Evolutionary conservation across 768 basidiomycete species (phyloP), one percentile per base, ranked within the genome.

Genomic region (Tephrocybe sp.): DNA sequence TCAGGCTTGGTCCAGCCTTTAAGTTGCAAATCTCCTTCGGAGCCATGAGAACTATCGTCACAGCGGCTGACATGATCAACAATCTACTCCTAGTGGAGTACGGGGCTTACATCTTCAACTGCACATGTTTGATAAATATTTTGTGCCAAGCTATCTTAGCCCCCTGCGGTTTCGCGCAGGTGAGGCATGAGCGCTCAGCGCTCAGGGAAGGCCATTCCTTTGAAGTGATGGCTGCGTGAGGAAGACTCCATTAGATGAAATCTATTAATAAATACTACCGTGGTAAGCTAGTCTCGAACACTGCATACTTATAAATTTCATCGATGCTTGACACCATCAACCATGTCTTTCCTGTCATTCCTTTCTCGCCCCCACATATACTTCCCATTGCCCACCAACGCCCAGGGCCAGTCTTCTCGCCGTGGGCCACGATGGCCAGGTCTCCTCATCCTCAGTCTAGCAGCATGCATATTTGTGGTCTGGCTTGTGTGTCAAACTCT

Each of bases 361-460:
- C 43, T 50, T 6, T 35, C 19, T 7, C 49, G 46, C 16, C 13
- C 46, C n/a, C 41, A 48, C 14, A 13, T 23, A 14, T 53, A 53
- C 16, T 16, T 34, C 0, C 33, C 52, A 17, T 19, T 48, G 26
- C 52, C 41, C 35, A 26, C 51, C 5, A 35, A 32, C 8, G 13
- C 38, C 1, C 8, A 39, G 3, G 13, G 30, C 1, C 8, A 16
- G 36, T 19, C 45, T 12, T 10, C 26, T 17, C 40, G 47, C 13
- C 46, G 46, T n/a, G 32, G 46, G 1, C 4, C 42, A 26, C 44
- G 48, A 14, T 55, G 59, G 47, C 12, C 46, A 12, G 51, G 33
- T 23, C 1, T 53, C 10, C 51, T 17, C 6, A 10, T 48, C 41
- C 23, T 40, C 14, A 22, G n/a, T 5, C 14, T 44, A 1, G 40